These are phyloP conservation scores for Carex parvula DNA, from an alignment of 176 grass and related monocot genomes.

Conservation along the genomic window DNA sequence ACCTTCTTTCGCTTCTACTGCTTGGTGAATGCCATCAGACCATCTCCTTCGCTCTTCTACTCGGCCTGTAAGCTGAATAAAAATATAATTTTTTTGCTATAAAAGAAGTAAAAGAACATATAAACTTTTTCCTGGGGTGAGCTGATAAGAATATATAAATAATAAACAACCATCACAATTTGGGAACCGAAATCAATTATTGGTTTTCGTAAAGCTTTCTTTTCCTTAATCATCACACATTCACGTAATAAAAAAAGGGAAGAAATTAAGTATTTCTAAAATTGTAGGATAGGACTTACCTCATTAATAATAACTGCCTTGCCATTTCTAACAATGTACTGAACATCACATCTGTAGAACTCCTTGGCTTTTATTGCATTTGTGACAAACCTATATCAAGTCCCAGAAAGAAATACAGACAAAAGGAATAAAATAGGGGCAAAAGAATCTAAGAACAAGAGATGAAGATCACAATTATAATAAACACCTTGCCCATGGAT, in stretches of 20 bases:
- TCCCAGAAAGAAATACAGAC: neutral
- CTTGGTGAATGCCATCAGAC: conserved; percentile 99
- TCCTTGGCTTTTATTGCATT: conserved; percentile 96
- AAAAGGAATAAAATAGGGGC: neutral
- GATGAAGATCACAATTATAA: neutral
- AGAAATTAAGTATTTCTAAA: neutral
- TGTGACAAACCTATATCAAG: conserved; percentile 71
- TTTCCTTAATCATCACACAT: neutral
- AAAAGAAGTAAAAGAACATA: conserved; percentile 13
- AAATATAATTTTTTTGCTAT: conserved; percentile 25
- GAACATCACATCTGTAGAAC: conserved; percentile 85
- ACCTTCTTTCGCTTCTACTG: conserved; percentile 98
- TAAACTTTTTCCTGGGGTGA: neutral
- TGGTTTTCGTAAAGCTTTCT: neutral
- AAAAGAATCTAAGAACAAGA: conserved; percentile 9
- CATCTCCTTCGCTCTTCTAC: conserved; percentile 94
- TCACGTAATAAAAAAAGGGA: conserved; percentile 16
- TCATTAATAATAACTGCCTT: conserved; percentile 96
- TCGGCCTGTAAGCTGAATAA: conserved; percentile 77
- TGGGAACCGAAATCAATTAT: neutral
- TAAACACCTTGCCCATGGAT: conserved; percentile 87
- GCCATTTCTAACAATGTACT: conserved; percentile 88
- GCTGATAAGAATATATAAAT: conserved; percentile 7
- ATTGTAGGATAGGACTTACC: conserved; percentile 31
- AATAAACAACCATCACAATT: conserved; percentile 1